A percentile compares a stretch with the other conserved stretches of the same genome.
phyloP scores from a whole-genome alignment of 345 rosid species.

The Sisymbrium irio region DNA sequence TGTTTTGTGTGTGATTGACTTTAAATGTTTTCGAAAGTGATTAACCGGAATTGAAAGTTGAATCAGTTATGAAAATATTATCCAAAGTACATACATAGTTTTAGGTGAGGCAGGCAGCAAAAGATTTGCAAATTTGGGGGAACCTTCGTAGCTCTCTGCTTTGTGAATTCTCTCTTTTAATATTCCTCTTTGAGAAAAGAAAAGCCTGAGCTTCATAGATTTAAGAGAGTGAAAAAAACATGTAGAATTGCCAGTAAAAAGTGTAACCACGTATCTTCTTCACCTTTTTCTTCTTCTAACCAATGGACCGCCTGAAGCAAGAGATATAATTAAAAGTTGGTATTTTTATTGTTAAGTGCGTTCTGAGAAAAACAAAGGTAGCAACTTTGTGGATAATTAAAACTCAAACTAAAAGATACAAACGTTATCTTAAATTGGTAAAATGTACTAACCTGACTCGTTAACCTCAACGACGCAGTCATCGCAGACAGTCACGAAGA shows the following conservation, averaged over 20 bases:
- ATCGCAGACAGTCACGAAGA: conserved; percentile 65
- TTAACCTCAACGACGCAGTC: conserved; percentile 66
- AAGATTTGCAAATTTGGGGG: no score
- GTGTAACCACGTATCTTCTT: conserved; percentile 84
- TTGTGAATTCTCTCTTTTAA: conserved; percentile 33
- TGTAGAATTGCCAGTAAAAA: no score
- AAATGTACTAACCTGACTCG: conserved; percentile 71
- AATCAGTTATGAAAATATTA: background rate
- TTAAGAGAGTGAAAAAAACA: no score
- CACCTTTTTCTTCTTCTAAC: conserved; percentile 90
- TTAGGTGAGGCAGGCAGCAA: no score
- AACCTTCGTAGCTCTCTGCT: conserved; percentile 69
- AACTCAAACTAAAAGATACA: no score
- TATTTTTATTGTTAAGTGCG: no score
- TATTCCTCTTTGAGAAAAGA: background rate
- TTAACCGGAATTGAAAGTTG: conserved; percentile 10
- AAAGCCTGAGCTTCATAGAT: background rate
- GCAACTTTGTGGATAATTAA: no score
- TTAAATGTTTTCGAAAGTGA: background rate
- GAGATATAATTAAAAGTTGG: background rate
- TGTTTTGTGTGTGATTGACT: background rate
- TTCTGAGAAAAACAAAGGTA: no score
- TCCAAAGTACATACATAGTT: background rate
- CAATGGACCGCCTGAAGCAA: conserved; percentile 63
- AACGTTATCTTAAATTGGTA: no score